Conservation (phyloP, 306 rosid genomes). For the Betula pendula region DNA sequence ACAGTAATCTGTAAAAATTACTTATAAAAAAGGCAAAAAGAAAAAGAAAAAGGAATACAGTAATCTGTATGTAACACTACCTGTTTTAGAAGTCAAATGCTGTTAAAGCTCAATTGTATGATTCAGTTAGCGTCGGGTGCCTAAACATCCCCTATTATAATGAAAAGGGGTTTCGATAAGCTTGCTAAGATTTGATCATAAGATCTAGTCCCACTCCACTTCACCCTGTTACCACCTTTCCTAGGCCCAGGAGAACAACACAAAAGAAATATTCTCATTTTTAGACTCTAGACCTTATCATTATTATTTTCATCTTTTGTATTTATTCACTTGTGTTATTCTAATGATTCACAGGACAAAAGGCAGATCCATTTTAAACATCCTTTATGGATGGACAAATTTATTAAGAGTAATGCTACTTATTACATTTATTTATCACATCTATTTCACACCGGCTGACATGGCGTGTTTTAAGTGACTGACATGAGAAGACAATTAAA, state of each 20-base stretch:
- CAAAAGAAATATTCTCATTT: neutral
- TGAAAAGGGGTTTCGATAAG: neutral
- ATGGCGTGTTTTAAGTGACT: too few species aligned
- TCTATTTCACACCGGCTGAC: too few species aligned
- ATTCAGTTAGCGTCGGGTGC: neutral
- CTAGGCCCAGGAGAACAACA: neutral
- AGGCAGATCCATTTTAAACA: neutral
- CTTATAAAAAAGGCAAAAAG: too few species aligned
- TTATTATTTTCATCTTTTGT: neutral
- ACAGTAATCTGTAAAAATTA: too few species aligned
- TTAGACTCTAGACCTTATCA: neutral
- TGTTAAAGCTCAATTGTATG: neutral
- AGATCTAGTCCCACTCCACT: neutral
- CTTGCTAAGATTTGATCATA: neutral
- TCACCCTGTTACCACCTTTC: neutral
- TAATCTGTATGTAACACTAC: too few species aligned
- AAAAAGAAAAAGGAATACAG: too few species aligned
- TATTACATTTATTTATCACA: too few species aligned
- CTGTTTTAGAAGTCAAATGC: neutral
- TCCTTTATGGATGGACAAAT: neutral
- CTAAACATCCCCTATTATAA: neutral
- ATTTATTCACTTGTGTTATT: neutral
- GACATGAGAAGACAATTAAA: too few species aligned
- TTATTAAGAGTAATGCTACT: too few species aligned
- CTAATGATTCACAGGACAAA: neutral